Evolutionary conservation across 2,329 filamentous ascomycete species (phyloP), one percentile per base, ranked within the genome.

Genomic region (Corniculantispora saksenae): DNA sequence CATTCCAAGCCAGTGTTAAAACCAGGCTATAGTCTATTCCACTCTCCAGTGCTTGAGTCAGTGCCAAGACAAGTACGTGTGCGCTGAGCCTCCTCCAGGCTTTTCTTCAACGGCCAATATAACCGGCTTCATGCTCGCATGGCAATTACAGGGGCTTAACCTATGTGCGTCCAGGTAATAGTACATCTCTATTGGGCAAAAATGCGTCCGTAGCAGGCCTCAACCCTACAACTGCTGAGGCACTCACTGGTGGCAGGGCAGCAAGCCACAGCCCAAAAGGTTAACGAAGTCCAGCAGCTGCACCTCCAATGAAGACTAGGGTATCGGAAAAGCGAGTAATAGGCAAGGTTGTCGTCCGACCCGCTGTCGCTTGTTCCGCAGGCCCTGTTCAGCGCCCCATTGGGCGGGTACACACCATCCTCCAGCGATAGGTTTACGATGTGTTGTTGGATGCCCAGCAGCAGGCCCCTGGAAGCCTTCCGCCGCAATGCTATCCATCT

Each of bases 321-420:
- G 60, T 55, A 45, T 62, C 60, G 60, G 60, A 62, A 48, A 38
- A 25, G 47, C 45, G 58, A 61, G 58, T 25, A 40, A 40, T 3
- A 35, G 40, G n/a, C 10, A 29, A 29, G 23, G n/a, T 29, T 27
- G 47, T 53, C 47, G 47, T n/a, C 23, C 29, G 50, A 47, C 60
- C 50, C 60, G 38, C 38, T 35, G 50, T 55, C 60, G 48, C 60
- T 55, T 55, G 60, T 55, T 32, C 60, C 60, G 38, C 54, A 21
- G 60, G n/a, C 60, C 60, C 60, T 62, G 60, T 62, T 35, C 17
- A 21, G 19, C 45, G 45, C 7, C 21, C 45, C n/a, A 6, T 19
- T 27, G 23, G 21, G 6, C 50, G 50, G 50, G 23, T 29, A 15
- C 15, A 25, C 23, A 17, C 50, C 21, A 5, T 23, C 8, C 4